A percentile compares a stretch with the other conserved stretches of the same genome.
Conservation (phyloP, 192 early-diverging fungal species). For the Jimgerdemannia lactiflua region DNA sequence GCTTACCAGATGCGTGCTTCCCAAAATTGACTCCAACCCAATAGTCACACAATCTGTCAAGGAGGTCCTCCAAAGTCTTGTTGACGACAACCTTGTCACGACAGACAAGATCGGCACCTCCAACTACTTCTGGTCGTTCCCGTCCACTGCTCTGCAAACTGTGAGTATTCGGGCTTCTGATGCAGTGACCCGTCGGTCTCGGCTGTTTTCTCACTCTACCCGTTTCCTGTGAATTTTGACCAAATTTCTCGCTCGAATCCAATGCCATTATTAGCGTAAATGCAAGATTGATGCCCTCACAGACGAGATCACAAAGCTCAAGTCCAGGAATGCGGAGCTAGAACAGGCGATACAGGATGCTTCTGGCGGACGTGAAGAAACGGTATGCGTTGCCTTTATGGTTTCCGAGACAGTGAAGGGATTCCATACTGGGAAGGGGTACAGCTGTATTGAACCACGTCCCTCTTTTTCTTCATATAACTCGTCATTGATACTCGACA, state of each 20-base stretch:
- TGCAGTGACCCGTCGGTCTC: too few relatives aligned
- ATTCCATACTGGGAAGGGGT: too few relatives aligned
- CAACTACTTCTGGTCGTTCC: constrained; percentile 94
- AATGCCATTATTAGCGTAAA: constrained; percentile 32
- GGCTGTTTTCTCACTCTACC: too few relatives aligned
- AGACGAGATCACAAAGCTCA: constrained; percentile 43
- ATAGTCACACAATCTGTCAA: constrained; percentile 68
- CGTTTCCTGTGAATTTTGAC: too few relatives aligned
- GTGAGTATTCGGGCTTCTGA: constrained; percentile 19
- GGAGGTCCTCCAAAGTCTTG: constrained; percentile 77
- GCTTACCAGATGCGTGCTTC: not conserved
- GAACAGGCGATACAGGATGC: constrained; percentile 44
- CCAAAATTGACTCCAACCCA: not conserved
- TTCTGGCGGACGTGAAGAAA: constrained; percentile 59
- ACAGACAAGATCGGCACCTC: constrained; percentile 87
- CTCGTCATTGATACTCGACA: too few relatives aligned
- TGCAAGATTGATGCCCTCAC: constrained; percentile 47
- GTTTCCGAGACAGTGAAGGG: too few relatives aligned
- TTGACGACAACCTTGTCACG: constrained; percentile 77
- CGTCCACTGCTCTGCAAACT: constrained; percentile 57
- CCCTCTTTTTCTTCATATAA: too few relatives aligned
- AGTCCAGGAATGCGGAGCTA: constrained; percentile 41
- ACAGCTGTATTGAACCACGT: too few relatives aligned
- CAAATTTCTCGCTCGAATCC: not conserved
- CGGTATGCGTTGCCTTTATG: constrained; percentile 40